phyloP scores from a whole-genome alignment of 2,329 filamentous ascomycete genomes.

The Exophiala alcalophila region DNA sequence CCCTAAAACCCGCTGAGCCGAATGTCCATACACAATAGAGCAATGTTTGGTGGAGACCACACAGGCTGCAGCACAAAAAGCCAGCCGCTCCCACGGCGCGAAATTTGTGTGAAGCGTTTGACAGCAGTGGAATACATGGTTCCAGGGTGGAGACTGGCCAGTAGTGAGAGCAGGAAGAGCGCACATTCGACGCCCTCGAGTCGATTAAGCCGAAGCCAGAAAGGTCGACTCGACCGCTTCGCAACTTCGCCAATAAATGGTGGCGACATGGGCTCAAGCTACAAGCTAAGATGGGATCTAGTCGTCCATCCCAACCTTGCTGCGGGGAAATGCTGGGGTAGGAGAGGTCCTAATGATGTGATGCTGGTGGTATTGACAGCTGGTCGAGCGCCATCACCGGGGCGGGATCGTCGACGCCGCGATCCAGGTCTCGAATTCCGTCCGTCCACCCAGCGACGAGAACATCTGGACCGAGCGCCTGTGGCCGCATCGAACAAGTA shows the following conservation, averaged over 20 bases:
- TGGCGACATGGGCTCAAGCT: constrained; percentile 15
- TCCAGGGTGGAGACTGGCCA: constrained; percentile 12
- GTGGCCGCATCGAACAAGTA: too few species aligned
- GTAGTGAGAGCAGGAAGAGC: constrained; percentile 8
- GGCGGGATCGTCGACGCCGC: too few species aligned
- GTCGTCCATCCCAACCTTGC: constrained; percentile 3
- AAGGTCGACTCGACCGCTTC: not conserved
- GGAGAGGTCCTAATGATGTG: constrained; percentile 10
- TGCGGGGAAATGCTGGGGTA: constrained; percentile 29
- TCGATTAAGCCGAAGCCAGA: constrained; percentile 18
- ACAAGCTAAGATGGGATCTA: constrained; percentile 18
- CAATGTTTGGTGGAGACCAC: constrained; percentile 9
- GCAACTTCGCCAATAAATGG: constrained; percentile 13
- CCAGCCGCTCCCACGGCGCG: too few species aligned
- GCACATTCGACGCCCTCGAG: not conserved
- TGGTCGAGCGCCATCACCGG: too few species aligned
- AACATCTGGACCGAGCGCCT: too few species aligned
- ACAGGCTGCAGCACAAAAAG: constrained; percentile 4
- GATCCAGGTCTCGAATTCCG: too few species aligned
- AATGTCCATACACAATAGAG: constrained; percentile 7
- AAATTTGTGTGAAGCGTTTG: constrained; percentile 21
- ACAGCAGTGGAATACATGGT: constrained; percentile 9
- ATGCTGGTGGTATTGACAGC: too few species aligned
- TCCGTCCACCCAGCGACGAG: too few species aligned
- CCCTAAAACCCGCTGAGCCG: constrained; percentile 27